Percentiles rank a stretch among this genome's conserved stretches.
Conservation (phyloP, 345 rosid species). For the Euphorbia peplus region DNA sequence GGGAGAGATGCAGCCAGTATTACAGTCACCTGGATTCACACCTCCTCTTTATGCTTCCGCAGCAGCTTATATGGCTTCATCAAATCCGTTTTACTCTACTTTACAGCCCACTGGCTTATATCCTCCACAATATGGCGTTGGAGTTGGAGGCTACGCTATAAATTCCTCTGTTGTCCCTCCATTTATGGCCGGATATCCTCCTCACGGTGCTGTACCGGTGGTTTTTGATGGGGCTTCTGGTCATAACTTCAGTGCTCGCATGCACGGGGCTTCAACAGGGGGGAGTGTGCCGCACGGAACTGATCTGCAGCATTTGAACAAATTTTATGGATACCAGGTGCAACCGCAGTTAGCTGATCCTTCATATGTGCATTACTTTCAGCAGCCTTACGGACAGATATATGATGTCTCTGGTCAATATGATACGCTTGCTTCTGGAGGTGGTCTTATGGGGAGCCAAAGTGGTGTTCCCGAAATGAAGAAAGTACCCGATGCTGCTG, state of each 20-base stretch:
- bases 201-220: constrained; percentile 61
- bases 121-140: constrained; percentile 55
- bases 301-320: constrained; percentile 46
- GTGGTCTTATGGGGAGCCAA: constrained; percentile 37
- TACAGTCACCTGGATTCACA: constrained; percentile 62
- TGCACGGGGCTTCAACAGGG: constrained; percentile 39
- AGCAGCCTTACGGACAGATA: constrained; percentile 57
- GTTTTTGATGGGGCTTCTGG: constrained; percentile 52
- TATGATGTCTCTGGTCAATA: constrained; percentile 47
- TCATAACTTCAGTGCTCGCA: constrained; percentile 38
- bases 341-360: constrained; percentile 67
- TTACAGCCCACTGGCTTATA: constrained; percentile 64
- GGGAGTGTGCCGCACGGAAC: constrained; percentile 36
- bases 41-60: constrained; percentile 64
- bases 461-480: constrained; percentile 41
- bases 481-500: constrained; percentile 38
- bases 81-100: constrained; percentile 62
- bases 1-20: constrained; percentile 50
- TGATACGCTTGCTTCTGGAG: constrained; percentile 33
- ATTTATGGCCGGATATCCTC: constrained; percentile 62
- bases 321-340: constrained; percentile 36
- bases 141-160: constrained; percentile 59
- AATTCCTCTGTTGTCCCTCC: constrained; percentile 57
- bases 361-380: constrained; percentile 64
- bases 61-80: constrained; percentile 61